Evolutionary conservation across 108 stramenopile species (phyloP), one percentile per base, ranked within the genome.

Genomic region (Seminavis robusta): DNA sequence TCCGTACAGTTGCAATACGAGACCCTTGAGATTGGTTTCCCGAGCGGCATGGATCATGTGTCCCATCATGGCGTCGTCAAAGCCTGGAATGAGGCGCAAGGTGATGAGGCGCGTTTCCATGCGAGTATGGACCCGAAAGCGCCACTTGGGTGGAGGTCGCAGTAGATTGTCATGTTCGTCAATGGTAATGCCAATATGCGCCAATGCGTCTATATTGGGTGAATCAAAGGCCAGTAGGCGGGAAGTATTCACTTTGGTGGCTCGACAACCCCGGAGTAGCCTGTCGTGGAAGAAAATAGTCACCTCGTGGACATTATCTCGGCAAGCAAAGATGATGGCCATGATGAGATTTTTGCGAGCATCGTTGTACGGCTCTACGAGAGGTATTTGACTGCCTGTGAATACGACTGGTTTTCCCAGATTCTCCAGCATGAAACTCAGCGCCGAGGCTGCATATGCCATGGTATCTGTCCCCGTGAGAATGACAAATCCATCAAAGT

Each of bases 381-480:
- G 59, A 0, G 97, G 98, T 28, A 99, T 89, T 71, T 94, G 95
- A 21, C 55, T 56, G 3, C 97, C 97, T 0, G 97, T 98, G 52
- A 96, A 94, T 0, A 96, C 68, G 9, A 99, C 96, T 4, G 98
- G 88, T 63, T 99, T 99, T 13, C 89, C 85, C 28, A 99, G 76
- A 79, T 97, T 97, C 64, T 99, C 94, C 25, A 99, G 68, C 95
- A 99, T 96, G 79, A 98, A 99, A 30, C 80, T 74, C 26, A 98
- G 69, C 3, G 97, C 97, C 15, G 90, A 80, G 0, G 96, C 90
- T 13, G 84, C 56, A 73, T 97, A 99, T 19, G 96, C 94, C 96
- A 99, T 97, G 0, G 98, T 99, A 74, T 99, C 98, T 0, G 97
- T 99, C 24, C 98, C 98, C 69, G 72, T 90, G 29, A 97, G 50